Base-by-base conservation (phyloP, 495 filamentous ascomycete genomes). In the Aspergillus conjunctus region DNA sequence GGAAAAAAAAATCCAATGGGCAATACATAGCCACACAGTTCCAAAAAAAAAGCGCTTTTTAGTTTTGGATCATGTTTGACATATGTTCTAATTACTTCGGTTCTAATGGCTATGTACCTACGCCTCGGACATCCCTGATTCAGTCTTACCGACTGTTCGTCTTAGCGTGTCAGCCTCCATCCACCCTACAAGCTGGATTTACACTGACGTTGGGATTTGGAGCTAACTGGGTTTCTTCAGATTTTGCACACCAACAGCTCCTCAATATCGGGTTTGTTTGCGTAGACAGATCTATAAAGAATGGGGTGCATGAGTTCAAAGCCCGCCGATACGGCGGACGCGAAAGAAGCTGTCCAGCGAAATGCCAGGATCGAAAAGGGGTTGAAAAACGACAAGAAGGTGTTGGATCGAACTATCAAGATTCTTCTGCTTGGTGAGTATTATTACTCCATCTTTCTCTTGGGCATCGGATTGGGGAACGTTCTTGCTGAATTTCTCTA, bases 321-420 rank as follows among this genome's bases (percentile, higher is more conserved):
- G 52, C 70, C 71, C 61, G 71, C 69, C 44, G 74, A 77, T 21
- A 44, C 62, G 56, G 69, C 54, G 56, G 78, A 81, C 56, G 58
- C 44, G 11, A 79, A 71, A 65, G 73, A 79, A 14, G 77, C 75
- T 2, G 12, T 73, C 17, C 74, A 76, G 58, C 72, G 71, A 8
- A 79, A 73, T 71, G 76, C 74, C n/a, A 71, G 91, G 71, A 89
- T 96, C 56, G 91, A 96, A 57, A 87, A 86, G 71, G 69, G 82
- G 46, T 84, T 96, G 65, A 87, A 88, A 58, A 83, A 83, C 56
- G 91, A 95, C 73, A 91, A 93, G 77, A 94, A 93, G 78, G 81
- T 81, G 56, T 81, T 90, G 82, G 76, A 87, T 37, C 86, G 86
- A 62, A 89, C 92, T 55, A 89, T 95, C 66, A 96, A 95, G 77